A percentile compares a stretch with the other conserved stretches of the same genome.
Evolutionary conservation across 345 rosid species (phyloP).

Genomic region (Brassica napus): Da-Ae NC_063448.1:3235501-3236000

Average conservation of each 20-base stretch:
- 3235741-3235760: slow-evolving; percentile 99
- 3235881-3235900: slow-evolving; percentile 97
- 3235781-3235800: slow-evolving; percentile 12
- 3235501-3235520: slow-evolving; percentile 16
- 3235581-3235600: not conserved
- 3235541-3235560: slow-evolving; percentile 4
- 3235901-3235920: slow-evolving; percentile 96
- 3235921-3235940: slow-evolving; percentile 97
- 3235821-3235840: slow-evolving; percentile 8
- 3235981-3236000: slow-evolving; percentile 7
- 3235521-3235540: slow-evolving; percentile 8
- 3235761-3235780: slow-evolving; percentile 26
- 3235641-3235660: slow-evolving; percentile 85
- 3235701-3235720: slow-evolving; percentile 99
- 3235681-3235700: slow-evolving; percentile 94
- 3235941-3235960: slow-evolving; percentile 87
- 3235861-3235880: slow-evolving; percentile 82
- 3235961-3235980: slow-evolving; percentile 8
- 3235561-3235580: slow-evolving; percentile 12
- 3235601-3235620: slow-evolving; percentile 18
- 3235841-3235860: slow-evolving; percentile 27
- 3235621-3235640: slow-evolving; percentile 63
- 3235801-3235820: slow-evolving; percentile 9
- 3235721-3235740: slow-evolving; percentile 98
- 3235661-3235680: slow-evolving; percentile 94